These are phyloP conservation scores for Acacia melanoxylon DNA, from an alignment of 306 rosid genomes.

Conservation along the genomic window DNA sequence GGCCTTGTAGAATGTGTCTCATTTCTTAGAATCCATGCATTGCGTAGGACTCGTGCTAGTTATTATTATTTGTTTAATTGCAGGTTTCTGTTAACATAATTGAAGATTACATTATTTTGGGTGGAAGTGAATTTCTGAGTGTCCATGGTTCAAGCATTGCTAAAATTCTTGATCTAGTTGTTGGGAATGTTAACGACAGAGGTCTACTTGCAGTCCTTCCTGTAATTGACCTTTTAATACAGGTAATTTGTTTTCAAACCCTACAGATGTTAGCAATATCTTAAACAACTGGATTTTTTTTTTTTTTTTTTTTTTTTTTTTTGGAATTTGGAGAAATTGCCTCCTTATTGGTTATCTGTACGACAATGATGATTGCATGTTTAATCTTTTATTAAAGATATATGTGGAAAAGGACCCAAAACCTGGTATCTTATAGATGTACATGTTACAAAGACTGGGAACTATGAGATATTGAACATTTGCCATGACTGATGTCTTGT, in stretches of 20 bases:
- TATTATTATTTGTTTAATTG: conserved; percentile 27
- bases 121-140: conserved; percentile 80
- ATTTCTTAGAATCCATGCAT: not conserved
- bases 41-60: not conserved
- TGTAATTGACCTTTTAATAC: conserved; percentile 80
- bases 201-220: conserved; percentile 85
- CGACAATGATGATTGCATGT: not conserved
- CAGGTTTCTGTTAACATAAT: conserved; percentile 83
- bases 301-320: no score
- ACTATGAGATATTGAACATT: not conserved
- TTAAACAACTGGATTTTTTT: not conserved
- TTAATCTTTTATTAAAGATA: not conserved
- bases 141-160: conserved; percentile 82
- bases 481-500: not conserved
- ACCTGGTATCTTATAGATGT: not conserved
- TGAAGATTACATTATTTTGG: conserved; percentile 87
- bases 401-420: not conserved
- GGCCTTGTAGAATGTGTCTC: not conserved
- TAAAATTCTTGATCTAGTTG: conserved; percentile 80
- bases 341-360: not conserved
- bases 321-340: not conserved
- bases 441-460: not conserved
- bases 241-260: conserved; percentile 50
- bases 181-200: conserved; percentile 86
- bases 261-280: not conserved